Conservation (phyloP, 106 monocot genomes). For the Dioscorea dumetorum region DNA sequence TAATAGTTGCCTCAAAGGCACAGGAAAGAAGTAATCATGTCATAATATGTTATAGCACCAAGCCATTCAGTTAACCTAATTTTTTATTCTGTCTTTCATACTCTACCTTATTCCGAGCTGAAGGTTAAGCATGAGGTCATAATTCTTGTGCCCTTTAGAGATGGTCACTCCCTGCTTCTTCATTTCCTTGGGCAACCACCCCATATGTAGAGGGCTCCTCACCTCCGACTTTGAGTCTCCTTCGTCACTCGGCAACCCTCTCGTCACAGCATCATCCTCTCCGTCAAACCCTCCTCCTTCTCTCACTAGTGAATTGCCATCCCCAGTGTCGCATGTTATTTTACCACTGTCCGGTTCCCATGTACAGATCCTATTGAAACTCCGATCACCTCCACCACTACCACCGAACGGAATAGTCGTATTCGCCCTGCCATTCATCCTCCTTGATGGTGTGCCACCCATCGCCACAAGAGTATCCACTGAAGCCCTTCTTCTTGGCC, state of each 20-base stretch:
- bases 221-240: background rate
- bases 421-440: constrained; percentile 9
- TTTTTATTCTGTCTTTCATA: no score
- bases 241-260: background rate
- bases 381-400: constrained; percentile 13
- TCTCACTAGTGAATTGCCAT: constrained; percentile 8
- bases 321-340: constrained; percentile 39
- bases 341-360: constrained; percentile 50
- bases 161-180: constrained; percentile 88
- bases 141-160: constrained; percentile 84
- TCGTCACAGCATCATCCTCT: constrained; percentile 1
- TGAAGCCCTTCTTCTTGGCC: background rate
- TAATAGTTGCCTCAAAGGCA: no score
- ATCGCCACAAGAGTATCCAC: background rate
- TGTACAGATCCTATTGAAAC: constrained; percentile 29
- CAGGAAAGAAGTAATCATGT: no score
- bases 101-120: constrained; percentile 88
- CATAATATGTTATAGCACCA: no score
- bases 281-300: constrained; percentile 4
- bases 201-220: constrained; percentile 9
- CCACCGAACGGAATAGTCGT: constrained; percentile 13
- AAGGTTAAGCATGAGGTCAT: constrained; percentile 97
- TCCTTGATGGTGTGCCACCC: background rate
- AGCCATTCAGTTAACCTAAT: no score
- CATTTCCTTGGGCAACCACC: constrained; percentile 26